Evolutionary conservation across 2,329 filamentous ascomycete genomes (phyloP), one percentile per base, ranked within the genome.

Genomic region (Aureobasidium sp.): DNA sequence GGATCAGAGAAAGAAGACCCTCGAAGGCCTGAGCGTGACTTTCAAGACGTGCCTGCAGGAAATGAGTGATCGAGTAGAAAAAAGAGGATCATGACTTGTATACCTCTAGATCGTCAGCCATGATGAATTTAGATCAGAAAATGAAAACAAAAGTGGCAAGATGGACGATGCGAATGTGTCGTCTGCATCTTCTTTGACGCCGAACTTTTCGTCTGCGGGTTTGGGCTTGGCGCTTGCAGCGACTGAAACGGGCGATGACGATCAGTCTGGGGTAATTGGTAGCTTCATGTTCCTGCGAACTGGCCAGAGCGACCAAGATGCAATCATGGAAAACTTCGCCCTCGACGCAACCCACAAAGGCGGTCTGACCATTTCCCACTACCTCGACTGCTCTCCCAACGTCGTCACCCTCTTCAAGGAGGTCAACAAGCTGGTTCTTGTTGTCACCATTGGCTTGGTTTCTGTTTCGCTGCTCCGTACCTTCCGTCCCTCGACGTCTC

Each of bases 1-100:
- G 91, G 63, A 95, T 96, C 66, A 96, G 80, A 63, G 90, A 93
- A 73, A 96, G 80, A 57, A 96, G 80, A 50, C 90, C 90, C 76
- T 95, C 88, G 71, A 96, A 96, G 67, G 90, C 88, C 76, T 90
- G 84, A 66, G 89, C 81, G 71, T 82, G 80, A 70, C 76, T 77
- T 66, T 78, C 78, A 65, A 84, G 74, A 68, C 82, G 80, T 68
- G 79, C 80, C 81, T 84, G 67, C 20, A 20, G 41, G 37, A 34
- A 32, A 42, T 59, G 27, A 62, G 62, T 55, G 42, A 59, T 66
- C 62, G 41, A 17, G 39, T 3, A 8, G 17, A 6, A 27, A 39
- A 36, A 62, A 51, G 52, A 32, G 48, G 9, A 23, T 12, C 41
- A 15, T 37, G 29, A 68, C 68, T 63, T 70, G 70, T 71, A 51